phyloP scores from a whole-genome alignment of 352 stramenopile species.

The Pythium aphanidermatum region DNA sequence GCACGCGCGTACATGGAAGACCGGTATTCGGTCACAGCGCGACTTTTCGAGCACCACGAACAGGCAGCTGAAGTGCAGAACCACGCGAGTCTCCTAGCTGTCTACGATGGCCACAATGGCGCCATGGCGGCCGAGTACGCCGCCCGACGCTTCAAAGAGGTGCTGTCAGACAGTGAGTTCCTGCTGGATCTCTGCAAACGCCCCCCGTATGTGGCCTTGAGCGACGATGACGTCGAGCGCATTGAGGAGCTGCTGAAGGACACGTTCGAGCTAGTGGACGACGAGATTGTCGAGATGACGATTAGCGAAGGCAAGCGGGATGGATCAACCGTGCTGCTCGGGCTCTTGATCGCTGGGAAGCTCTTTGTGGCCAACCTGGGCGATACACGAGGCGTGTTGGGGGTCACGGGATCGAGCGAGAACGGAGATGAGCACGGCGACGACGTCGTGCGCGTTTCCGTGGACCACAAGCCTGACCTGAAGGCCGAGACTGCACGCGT shows the following conservation, averaged over 20 bases:
- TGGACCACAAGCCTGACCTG: conserved; percentile 75
- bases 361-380: conserved; percentile 75
- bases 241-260: conserved; percentile 48
- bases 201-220: conserved; percentile 23
- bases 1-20: conserved; percentile 80
- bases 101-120: conserved; percentile 79
- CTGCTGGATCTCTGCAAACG: conserved; percentile 42
- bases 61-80: conserved; percentile 29
- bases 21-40: conserved; percentile 52
- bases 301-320: conserved; percentile 65
- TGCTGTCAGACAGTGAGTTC: conserved; percentile 42
- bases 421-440: conserved; percentile 12
- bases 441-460: conserved; percentile 51
- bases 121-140: conserved; percentile 62
- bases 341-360: conserved; percentile 58
- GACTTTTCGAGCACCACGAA: conserved; percentile 43
- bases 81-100: conserved; percentile 41
- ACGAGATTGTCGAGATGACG: conserved; percentile 66
- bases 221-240: conserved; percentile 37
- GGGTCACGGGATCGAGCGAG: no score
- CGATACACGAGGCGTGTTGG: conserved; percentile 64
- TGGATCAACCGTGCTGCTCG: conserved; percentile 68
- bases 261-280: conserved; percentile 54
- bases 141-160: conserved; percentile 45
- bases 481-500: conserved; percentile 56